Percentiles rank a stretch among this genome's conserved stretches.
These are phyloP conservation scores for Plantago elongata DNA, from an alignment of 257 asterid species.

Conservation along the genomic window DNA sequence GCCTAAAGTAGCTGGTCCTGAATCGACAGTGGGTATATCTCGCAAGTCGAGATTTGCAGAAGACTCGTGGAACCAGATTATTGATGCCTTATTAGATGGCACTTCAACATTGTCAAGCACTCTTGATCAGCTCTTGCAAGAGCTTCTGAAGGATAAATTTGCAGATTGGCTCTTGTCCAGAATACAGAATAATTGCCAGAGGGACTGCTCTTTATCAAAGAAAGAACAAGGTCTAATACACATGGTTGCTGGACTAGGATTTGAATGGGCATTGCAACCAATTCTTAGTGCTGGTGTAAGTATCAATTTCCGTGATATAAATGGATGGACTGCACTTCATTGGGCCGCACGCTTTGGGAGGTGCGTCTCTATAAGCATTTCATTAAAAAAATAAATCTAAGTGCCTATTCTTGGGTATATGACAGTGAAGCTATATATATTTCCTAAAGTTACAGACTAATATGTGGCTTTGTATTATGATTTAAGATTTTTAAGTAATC, in stretches of 20 bases:
- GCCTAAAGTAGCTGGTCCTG: slow-evolving; percentile 36
- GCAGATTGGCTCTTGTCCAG: slow-evolving; percentile 70
- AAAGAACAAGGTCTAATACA: slow-evolving; percentile 94
- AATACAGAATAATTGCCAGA: slow-evolving; percentile 29
- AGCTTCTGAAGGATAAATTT: slow-evolving; percentile 80
- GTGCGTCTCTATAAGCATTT: slow-evolving; percentile 33
- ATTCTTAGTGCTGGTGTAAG: slow-evolving; percentile 73
- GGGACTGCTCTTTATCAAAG: slow-evolving; percentile 53
- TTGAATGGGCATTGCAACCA: slow-evolving; percentile 93
- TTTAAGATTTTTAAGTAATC: neutral
- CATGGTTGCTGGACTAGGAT: slow-evolving; percentile 87
- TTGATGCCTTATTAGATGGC: slow-evolving; percentile 59
- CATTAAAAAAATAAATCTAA: neutral
- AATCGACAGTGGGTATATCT: slow-evolving; percentile 38
- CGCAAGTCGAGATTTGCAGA: slow-evolving; percentile 44
- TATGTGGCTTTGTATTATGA: neutral
- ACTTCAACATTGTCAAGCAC: slow-evolving; percentile 48
- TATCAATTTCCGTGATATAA: slow-evolving; percentile 77
- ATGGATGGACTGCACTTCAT: slow-evolving; percentile 98
- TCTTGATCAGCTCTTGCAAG: slow-evolving; percentile 79
- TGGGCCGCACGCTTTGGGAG: slow-evolving; percentile 99
- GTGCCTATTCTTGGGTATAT: too few relatives aligned
- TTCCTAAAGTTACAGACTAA: too few relatives aligned
- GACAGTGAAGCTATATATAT: too few relatives aligned
- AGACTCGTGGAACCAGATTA: slow-evolving; percentile 63